Evolutionary conservation across 2,329 filamentous ascomycete genomes (phyloP), one percentile per base, ranked within the genome.

Genomic region (Stagonosporopsis cucurbitacearum): DNA sequence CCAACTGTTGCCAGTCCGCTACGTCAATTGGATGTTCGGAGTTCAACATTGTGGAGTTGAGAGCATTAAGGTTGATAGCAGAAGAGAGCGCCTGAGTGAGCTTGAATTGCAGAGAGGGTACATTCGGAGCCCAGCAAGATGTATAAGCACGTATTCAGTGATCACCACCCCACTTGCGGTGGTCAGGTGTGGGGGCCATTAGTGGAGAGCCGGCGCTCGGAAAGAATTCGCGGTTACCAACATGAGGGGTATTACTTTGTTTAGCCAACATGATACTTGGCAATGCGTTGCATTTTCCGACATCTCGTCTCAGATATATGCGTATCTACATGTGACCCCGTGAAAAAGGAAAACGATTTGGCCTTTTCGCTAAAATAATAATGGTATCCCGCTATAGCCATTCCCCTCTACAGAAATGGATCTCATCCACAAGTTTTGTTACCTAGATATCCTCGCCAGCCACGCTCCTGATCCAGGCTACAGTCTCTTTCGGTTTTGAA

Each of bases 401-500:
- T 26, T 9, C 4, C 4, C 9, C 25, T 26, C 9, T 26, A 26
- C 25, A 26, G 9, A 9, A 26, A 26, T 26, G 25, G 9, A 4
- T 26, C 9, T 4, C 12, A 41, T 41, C 12, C 4, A 15, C 4
- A 6, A 26, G 5, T 19, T 1, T 6, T 23, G 9, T 3, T 22
- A 5, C 7, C 5, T n/a, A 33, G 9, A 23, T 19, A 1, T 35
- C 30, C 17, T 51, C 48, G 5, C 44, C 48, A 36, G 64, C 57
- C 15, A 68, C 67, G 45, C 60, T 54, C 53, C 61, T 52, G 42
- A 79, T 63, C 54, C 71, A 68, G 13, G 57, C 63, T 4, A 71
- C 76, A 46, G 74, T 63, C 43, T 69, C 68, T 41, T 69, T 69
- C 0, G 75, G 72, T 63, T 65, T 72, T 30, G 73, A 77, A 60